Percentiles rank a stretch among this genome's conserved stretches.
Conservation (phyloP, 805 yeast species). For the Ogataea sp. region DNA sequence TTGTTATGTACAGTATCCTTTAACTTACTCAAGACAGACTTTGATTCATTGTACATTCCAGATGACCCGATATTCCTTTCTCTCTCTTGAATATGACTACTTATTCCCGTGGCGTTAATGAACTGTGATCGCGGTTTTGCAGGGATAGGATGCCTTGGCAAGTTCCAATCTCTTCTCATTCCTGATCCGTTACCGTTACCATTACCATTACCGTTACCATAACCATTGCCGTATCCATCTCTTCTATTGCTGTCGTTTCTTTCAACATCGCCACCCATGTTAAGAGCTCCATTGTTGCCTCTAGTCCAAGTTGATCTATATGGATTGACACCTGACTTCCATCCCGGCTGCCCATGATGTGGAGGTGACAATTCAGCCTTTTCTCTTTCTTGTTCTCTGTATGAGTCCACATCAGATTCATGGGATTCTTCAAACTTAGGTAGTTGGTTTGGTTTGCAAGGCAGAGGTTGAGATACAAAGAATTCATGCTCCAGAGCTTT, state of each 20-base stretch:
- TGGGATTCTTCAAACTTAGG: conserved; percentile 80
- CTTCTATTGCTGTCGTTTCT: too few species aligned
- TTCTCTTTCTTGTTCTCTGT: conserved; percentile 30
- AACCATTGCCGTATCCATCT: neutral
- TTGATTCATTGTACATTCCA: neutral
- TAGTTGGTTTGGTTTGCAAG: conserved; percentile 44
- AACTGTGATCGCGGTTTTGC: neutral
- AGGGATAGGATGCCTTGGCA: neutral
- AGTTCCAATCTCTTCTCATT: neutral
- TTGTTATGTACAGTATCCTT: neutral
- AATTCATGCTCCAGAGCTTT: conserved; percentile 68
- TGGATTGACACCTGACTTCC: neutral
- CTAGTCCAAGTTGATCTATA: neutral
- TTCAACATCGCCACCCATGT: too few species aligned
- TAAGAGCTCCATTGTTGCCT: too few species aligned
- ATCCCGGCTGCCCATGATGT: too few species aligned
- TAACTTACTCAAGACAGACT: neutral
- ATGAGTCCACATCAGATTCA: conserved; percentile 68
- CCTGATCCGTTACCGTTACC: neutral
- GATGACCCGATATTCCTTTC: neutral
- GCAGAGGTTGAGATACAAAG: conserved; percentile 60
- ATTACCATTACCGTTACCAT: neutral
- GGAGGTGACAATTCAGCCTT: conserved; percentile 4
- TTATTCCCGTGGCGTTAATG: too few species aligned
- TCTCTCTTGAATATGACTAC: too few species aligned